Evolutionary conservation across 306 rosid species (phyloP).

Genomic region (Prunus dulcis): DNA sequence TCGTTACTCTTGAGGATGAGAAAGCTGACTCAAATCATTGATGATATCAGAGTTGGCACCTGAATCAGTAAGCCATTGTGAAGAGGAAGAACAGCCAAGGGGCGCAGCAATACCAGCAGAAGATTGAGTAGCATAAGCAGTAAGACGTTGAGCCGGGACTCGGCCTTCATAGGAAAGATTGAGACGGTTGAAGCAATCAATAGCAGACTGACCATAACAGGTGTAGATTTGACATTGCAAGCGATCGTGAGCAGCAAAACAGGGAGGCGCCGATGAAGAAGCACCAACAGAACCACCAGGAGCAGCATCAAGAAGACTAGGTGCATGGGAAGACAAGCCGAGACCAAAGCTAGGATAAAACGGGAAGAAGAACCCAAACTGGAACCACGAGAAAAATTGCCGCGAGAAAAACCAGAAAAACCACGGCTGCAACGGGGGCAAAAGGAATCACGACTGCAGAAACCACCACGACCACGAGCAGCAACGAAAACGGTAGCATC

Average conservation of each 20-base stretch:
- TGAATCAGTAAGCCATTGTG: not conserved
- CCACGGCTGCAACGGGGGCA: not conserved
- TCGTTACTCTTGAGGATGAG: not conserved
- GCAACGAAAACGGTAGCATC: not conserved
- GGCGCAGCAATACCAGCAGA: fast-evolving
- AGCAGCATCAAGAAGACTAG: not conserved
- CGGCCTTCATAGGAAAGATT: not conserved
- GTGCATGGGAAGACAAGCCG: too few relatives aligned
- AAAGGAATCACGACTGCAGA: not conserved
- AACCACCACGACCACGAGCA: not conserved
- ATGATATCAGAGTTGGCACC: not conserved
- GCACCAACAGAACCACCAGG: not conserved
- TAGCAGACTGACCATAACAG: not conserved
- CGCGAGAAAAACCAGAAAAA: not conserved
- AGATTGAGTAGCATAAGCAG: not conserved
- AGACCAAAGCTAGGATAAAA: not conserved
- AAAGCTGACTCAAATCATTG: not conserved
- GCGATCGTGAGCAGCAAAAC: fast-evolving
- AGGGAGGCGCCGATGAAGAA: not conserved
- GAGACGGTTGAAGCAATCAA: not conserved
- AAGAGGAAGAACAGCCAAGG: too few relatives aligned
- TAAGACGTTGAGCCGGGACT: not conserved
- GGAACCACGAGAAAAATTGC: not conserved
- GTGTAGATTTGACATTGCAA: not conserved
- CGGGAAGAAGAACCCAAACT: not conserved